phyloP scores from a whole-genome alignment of 2,329 filamentous ascomycete genomes.

The Fragosphaeria purpurea region DNA sequence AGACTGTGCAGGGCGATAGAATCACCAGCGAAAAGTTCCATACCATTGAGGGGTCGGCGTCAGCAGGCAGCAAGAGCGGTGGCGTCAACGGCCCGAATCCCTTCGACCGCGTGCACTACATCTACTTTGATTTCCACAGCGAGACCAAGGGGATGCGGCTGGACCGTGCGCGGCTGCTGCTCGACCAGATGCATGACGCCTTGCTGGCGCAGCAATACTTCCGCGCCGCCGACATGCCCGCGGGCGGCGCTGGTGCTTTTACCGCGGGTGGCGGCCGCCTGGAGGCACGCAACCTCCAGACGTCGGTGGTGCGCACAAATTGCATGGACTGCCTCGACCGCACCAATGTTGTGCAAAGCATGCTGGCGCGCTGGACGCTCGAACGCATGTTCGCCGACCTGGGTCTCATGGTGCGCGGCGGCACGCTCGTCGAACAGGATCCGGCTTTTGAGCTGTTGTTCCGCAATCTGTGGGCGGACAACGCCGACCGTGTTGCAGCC shows the following conservation, averaged over 20 bases:
- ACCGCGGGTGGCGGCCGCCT: slow-evolving; percentile 47
- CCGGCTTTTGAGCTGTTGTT: slow-evolving; percentile 79
- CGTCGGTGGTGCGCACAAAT: slow-evolving; percentile 88
- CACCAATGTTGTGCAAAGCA: slow-evolving; percentile 95
- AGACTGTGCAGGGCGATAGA: slow-evolving; percentile 54
- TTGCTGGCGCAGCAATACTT: slow-evolving; percentile 81
- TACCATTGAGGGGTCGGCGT: slow-evolving; percentile 54
- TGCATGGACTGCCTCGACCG: slow-evolving; percentile 99
- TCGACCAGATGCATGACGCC: slow-evolving; percentile 70
- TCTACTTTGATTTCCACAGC: slow-evolving; percentile 98
- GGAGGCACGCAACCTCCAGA: slow-evolving; percentile 73
- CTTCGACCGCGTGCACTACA: slow-evolving; percentile 82
- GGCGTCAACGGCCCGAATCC: slow-evolving; percentile 31
- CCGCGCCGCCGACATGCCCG: slow-evolving; percentile 78
- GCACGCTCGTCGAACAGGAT: slow-evolving; percentile 68
- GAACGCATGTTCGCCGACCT: slow-evolving; percentile 81
- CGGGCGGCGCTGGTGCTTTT: slow-evolving; percentile 29
- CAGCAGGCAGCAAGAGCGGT: slow-evolving; percentile 16
- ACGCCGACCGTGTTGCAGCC: slow-evolving; percentile 87
- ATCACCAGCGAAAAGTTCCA: slow-evolving; percentile 74
- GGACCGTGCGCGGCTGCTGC: slow-evolving; percentile 78
- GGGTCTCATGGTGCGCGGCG: slow-evolving; percentile 65
- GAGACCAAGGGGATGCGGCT: slow-evolving; percentile 93
- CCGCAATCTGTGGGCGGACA: slow-evolving; percentile 97
- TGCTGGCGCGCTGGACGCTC: slow-evolving; percentile 82